These are phyloP conservation scores for Pichia membranifaciens DNA, from an alignment of 805 yeast species.

Conservation along the genomic window DNA sequence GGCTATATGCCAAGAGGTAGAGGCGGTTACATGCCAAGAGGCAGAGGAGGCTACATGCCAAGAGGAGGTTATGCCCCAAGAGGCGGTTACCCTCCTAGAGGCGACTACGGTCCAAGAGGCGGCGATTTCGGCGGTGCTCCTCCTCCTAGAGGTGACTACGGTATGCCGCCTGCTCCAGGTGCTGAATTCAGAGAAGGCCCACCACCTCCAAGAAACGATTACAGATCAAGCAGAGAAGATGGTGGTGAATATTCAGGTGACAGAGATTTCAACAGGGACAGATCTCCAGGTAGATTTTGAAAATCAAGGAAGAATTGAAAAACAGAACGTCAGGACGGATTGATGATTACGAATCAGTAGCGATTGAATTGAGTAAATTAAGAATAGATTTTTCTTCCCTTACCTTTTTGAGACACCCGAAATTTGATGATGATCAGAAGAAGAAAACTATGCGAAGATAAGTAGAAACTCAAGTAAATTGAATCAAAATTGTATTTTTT, in stretches of 20 bases:
- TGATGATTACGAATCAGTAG: no score
- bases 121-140: slow-evolving; percentile 20
- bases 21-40: slow-evolving; percentile 28
- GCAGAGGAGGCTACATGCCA: slow-evolving; percentile 29
- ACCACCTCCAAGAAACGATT: slow-evolving; percentile 31
- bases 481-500: background rate
- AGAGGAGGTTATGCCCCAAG: slow-evolving; percentile 25
- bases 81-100: slow-evolving; percentile 18
- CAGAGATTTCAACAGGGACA: slow-evolving; percentile 56
- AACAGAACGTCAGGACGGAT: background rate
- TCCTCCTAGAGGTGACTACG: slow-evolving; percentile 21
- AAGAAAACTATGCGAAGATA: background rate
- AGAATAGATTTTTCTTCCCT: no score
- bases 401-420: no score
- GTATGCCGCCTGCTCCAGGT: slow-evolving; percentile 20
- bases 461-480: background rate
- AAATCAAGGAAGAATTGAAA: background rate
- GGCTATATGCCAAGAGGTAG: slow-evolving; percentile 28
- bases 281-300: slow-evolving; percentile 64
- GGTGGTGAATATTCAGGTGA: slow-evolving; percentile 28
- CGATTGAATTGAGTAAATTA: no score
- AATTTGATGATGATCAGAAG: no score
- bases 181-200: slow-evolving; percentile 27
- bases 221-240: slow-evolving; percentile 28
- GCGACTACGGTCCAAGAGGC: slow-evolving; percentile 20